Evolutionary conservation across 768 basidiomycete species (phyloP), one percentile per base, ranked within the genome.

Genomic region (Nidularia pulvinata): DNA sequence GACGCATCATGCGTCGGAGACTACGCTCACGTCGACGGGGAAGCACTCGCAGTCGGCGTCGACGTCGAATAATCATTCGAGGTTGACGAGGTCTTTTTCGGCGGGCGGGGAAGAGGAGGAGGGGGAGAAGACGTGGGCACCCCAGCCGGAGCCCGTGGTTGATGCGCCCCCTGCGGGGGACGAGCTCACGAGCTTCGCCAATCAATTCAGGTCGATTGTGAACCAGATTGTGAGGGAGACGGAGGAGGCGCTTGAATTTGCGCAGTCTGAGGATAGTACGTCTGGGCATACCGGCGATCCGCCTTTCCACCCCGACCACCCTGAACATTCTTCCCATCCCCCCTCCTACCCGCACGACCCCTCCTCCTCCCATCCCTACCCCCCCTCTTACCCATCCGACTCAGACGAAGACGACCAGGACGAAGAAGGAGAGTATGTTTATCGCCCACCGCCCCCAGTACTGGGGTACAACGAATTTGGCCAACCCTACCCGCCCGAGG

Each of bases 201-300:
- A 82, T 53, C 75, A 75, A 19, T 85, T 86, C 65, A 76, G 75
- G 10, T 64, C 73, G 2, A 64, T 85, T 36, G 71, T 86, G 33
- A 67, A 71, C 14, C 79, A 82, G 55, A 76, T 84, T 43, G 67
- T 72, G 33, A 75, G 72, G 22, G 85, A 86, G 58, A 75, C 81
- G 1, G 83, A 84, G 32, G 78, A 77, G 1, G 79, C 70, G 0
- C 50, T 83, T 11, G 65, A 66, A 10, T 64, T 71, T 51, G 73
- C 76, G 1, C 64, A 64, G 39, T 60, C 68, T 39, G 66, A 71
- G 35, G 63, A 59, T 34, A 46, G 61, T 9, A 33, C 57, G 22
- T 60, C 59, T 10, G 46, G 57, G 7, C 57, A 56, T 25, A 51
- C 51, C n/a, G 33, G 48, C 39, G 54, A 61, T 35, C 46, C 30